These are phyloP conservation scores for Cadophora gregata DNA, from an alignment of 2,329 filamentous ascomycete genomes.

Conservation along the genomic window DNA sequence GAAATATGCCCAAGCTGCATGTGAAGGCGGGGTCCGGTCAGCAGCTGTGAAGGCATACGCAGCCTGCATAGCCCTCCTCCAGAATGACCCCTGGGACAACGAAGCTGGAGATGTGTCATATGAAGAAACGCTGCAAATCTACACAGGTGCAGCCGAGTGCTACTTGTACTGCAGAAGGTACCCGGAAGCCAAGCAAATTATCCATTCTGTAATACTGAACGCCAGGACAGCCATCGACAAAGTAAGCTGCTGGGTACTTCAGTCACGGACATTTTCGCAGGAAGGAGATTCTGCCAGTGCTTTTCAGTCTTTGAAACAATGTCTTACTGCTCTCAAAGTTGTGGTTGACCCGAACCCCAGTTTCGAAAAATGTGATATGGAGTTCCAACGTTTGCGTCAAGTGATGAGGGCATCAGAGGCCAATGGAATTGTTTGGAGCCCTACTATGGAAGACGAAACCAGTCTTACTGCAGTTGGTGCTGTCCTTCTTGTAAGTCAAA, in stretches of 20 bases:
- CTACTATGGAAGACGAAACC: constrained; percentile 47
- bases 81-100: constrained; percentile 78
- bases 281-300: constrained; percentile 74
- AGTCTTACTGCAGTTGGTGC: constrained; percentile 69
- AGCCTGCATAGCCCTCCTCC: constrained; percentile 76
- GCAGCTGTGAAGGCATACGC: constrained; percentile 84
- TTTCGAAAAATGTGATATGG: constrained; percentile 77
- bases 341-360: constrained; percentile 68
- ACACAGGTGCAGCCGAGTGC: constrained; percentile 81
- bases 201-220: constrained; percentile 72
- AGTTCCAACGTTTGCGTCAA: constrained; percentile 69
- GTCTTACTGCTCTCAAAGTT: constrained; percentile 72
- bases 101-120: constrained; percentile 76
- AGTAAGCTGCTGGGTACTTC: constrained; percentile 81
- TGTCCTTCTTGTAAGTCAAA: constrained; percentile 67
- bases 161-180: constrained; percentile 79
- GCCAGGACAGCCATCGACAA: constrained; percentile 78
- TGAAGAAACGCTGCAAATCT: constrained; percentile 81
- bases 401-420: constrained; percentile 64
- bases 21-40: constrained; percentile 81
- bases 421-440: constrained; percentile 50
- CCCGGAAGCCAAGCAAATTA: constrained; percentile 68
- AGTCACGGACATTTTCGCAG: constrained; percentile 79
- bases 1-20: constrained; percentile 77
- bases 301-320: constrained; percentile 72